Evolutionary conservation across 495 filamentous ascomycete species (phyloP).

Genomic region (Thermothielavioides terrestris): DNA sequence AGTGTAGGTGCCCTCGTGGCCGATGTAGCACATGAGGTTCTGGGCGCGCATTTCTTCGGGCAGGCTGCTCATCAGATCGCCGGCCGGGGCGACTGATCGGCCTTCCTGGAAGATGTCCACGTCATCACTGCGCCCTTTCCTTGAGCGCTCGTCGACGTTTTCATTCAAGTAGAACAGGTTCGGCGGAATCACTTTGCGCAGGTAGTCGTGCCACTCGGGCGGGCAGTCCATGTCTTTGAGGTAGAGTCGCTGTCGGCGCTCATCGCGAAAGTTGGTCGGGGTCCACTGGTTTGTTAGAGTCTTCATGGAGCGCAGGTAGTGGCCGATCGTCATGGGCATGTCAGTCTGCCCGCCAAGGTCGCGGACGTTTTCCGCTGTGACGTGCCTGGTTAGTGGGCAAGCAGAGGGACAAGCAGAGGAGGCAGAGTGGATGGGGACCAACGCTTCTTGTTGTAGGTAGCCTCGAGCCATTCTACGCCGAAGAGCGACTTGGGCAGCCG

Average conservation of each 20-base stretch:
- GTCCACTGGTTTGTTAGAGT: constrained; percentile 69
- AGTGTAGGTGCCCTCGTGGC: constrained; percentile 95
- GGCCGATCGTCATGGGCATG: constrained; percentile 70
- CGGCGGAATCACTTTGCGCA: constrained; percentile 68
- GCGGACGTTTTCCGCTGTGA: constrained; percentile 59
- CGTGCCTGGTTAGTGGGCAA: not conserved
- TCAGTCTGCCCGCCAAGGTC: constrained; percentile 61
- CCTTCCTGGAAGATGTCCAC: constrained; percentile 42
- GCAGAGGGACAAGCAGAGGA: not conserved
- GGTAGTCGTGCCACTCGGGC: constrained; percentile 65
- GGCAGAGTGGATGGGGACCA: constrained; percentile 18
- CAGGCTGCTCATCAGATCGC: constrained; percentile 92
- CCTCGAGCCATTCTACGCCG: constrained; percentile 65
- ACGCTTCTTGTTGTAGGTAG: constrained; percentile 67
- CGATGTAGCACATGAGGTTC: constrained; percentile 97
- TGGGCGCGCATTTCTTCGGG: constrained; percentile 76
- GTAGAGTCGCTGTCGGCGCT: constrained; percentile 74
- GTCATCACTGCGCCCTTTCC: constrained; percentile 37
- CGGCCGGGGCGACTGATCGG: constrained; percentile 42
- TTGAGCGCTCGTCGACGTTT: constrained; percentile 42
- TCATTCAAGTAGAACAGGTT: constrained; percentile 82
- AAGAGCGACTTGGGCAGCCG: constrained; percentile 63
- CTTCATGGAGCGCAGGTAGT: constrained; percentile 79
- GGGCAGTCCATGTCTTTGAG: constrained; percentile 95
- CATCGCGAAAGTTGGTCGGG: constrained; percentile 55